Percentiles rank a stretch among this genome's conserved stretches.
phyloP scores from a whole-genome alignment of 192 early-diverging fungal genomes.

The Coemansia nantahalensis region DNA sequence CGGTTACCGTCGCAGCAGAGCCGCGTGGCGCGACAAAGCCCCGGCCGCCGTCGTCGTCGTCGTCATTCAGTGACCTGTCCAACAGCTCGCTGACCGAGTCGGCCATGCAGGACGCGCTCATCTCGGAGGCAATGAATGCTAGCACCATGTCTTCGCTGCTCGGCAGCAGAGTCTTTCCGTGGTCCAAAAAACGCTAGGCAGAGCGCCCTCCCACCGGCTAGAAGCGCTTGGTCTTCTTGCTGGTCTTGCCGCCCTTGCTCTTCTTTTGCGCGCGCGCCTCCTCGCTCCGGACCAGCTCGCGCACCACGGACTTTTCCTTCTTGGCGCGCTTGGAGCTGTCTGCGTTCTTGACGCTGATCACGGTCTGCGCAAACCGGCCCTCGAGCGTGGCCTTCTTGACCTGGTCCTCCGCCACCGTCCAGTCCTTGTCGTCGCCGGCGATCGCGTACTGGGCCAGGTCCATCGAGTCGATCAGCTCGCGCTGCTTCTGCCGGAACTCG shows the following conservation, averaged over 20 bases:
- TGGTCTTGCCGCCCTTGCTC: conserved; percentile 24
- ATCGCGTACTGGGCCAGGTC: conserved; percentile 79
- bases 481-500: conserved; percentile 67
- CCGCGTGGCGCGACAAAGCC: no score
- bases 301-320: conserved; percentile 32
- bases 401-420: conserved; percentile 65
- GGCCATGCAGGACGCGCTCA: conserved; percentile 51
- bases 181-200: conserved; percentile 14
- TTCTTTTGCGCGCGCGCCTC: conserved; percentile 28
- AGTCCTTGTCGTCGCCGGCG: conserved; percentile 66
- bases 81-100: conserved; percentile 45
- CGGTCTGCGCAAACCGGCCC: conserved; percentile 46
- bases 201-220: no score
- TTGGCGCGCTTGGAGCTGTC: conserved; percentile 54
- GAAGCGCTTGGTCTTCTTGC: conserved; percentile 39
- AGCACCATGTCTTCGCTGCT: conserved; percentile 48
- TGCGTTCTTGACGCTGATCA: conserved; percentile 73
- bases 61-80: conserved; percentile 49
- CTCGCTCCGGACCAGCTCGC: conserved; percentile 29
- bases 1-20: no score
- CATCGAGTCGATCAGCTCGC: conserved; percentile 73
- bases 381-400: conserved; percentile 58
- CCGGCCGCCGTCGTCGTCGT: conserved; percentile 8
- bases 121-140: conserved; percentile 42
- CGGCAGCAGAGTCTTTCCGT: conserved; percentile 46